Conservation (phyloP, 108 stramenopile species). For the Cyclostephanos tholiformis region DNA sequence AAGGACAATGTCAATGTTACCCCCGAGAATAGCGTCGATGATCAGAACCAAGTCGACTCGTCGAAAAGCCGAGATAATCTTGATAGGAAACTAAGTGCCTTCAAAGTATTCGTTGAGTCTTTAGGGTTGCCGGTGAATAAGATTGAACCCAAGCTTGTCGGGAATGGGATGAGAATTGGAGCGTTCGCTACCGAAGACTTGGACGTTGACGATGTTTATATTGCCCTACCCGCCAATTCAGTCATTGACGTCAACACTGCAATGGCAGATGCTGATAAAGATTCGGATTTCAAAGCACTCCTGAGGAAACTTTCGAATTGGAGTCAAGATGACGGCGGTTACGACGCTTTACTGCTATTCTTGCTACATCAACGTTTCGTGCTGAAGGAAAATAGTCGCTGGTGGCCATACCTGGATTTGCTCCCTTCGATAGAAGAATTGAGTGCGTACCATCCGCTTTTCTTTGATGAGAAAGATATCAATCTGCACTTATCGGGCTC, state of each 20-base stretch:
- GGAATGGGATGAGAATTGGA: constrained; percentile 54
- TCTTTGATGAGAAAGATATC: constrained; percentile 54
- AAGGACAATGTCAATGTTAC: background rate
- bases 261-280: constrained; percentile 16
- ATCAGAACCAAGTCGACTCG: background rate
- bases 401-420: constrained; percentile 74
- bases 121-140: constrained; percentile 48
- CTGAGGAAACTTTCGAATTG: constrained; percentile 23
- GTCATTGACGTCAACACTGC: constrained; percentile 57
- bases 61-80: constrained; percentile 14
- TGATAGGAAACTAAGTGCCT: constrained; percentile 28
- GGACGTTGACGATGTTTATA: constrained; percentile 54
- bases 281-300: constrained; percentile 11
- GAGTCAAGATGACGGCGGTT: constrained; percentile 43
- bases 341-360: constrained; percentile 63
- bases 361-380: constrained; percentile 68
- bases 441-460: constrained; percentile 42
- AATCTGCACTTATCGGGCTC: constrained; percentile 34
- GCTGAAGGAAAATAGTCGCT: constrained; percentile 45
- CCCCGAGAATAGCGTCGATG: background rate
- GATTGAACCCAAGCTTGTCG: constrained; percentile 42
- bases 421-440: constrained; percentile 57
- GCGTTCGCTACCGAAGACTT: constrained; percentile 59
- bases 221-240: constrained; percentile 47
- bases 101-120: constrained; percentile 52